Evolutionary conservation across 345 rosid genomes (phyloP).

Genomic region (Excoecaria cochinchinensis): DNA sequence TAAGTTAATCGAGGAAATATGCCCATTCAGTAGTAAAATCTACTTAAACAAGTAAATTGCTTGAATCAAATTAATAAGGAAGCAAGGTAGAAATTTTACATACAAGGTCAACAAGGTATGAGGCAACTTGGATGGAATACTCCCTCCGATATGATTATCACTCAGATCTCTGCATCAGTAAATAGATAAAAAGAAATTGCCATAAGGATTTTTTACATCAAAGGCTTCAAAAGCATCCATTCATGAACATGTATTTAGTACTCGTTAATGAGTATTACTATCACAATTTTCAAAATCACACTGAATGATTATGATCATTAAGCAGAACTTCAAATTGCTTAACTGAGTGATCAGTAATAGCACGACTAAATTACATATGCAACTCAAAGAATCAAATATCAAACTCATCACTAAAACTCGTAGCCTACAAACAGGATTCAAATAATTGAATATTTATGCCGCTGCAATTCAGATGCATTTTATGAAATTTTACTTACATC

Average conservation of each 20-base stretch:
- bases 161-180: conserved; percentile 72
- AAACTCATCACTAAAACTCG: too few relatives aligned
- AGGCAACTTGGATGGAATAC: conserved; percentile 69
- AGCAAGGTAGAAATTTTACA: conserved; percentile 21
- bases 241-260: background rate
- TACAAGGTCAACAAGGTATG: conserved; percentile 63
- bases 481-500: conserved; percentile 47
- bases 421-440: background rate
- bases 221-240: background rate
- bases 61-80: background rate
- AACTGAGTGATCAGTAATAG: background rate
- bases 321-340: background rate
- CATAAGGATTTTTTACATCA: conserved; percentile 5
- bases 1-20: background rate
- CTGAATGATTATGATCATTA: background rate
- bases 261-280: background rate
- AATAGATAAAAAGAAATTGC: conserved; percentile 13
- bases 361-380: background rate
- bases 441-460: background rate
- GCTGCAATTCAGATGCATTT: too few relatives aligned
- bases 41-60: background rate
- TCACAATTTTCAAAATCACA: background rate
- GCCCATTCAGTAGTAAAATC: background rate
- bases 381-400: background rate
- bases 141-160: conserved; percentile 80